A percentile compares a stretch with the other conserved stretches of the same genome.
These are phyloP conservation scores for Tothia fuscella DNA, from an alignment of 2,329 filamentous ascomycete species.

Conservation along the genomic window DNA sequence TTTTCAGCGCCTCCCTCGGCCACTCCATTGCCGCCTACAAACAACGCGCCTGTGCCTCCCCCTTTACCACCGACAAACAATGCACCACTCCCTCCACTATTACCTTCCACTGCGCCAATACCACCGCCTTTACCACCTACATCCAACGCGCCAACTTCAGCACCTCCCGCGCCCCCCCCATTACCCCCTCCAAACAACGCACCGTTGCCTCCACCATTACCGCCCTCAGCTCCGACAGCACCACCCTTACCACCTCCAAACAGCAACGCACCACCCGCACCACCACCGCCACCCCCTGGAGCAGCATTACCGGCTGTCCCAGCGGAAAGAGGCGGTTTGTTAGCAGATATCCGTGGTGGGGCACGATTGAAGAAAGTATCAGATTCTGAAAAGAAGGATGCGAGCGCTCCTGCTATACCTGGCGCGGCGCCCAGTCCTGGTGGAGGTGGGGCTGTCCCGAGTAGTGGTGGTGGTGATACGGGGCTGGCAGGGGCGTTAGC, in stretches of 20 bases:
- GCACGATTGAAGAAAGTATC: constrained; percentile 63
- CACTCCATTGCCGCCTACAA: constrained; percentile 17
- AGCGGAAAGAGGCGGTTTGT: constrained; percentile 33
- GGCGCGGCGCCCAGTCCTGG: constrained; percentile 42
- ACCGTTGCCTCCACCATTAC: constrained; percentile 35
- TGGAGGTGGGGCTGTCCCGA: constrained; percentile 42
- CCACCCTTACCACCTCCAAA: constrained; percentile 31
- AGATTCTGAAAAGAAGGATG: constrained; percentile 55
- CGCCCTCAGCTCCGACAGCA: constrained; percentile 21
- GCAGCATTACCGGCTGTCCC: constrained; percentile 15
- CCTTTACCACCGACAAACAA: constrained; percentile 20
- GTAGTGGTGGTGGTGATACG: constrained; percentile 23
- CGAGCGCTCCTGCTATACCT: constrained; percentile 52
- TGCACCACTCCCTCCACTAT: constrained; percentile 28
- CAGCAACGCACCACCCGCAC: constrained; percentile 25
- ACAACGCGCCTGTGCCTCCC: constrained; percentile 16
- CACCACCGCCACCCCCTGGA: constrained; percentile 27
- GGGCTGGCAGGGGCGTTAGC: constrained; percentile 48
- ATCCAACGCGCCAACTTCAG: constrained; percentile 22
- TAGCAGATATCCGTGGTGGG: constrained; percentile 59
- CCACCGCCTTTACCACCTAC: constrained; percentile 29
- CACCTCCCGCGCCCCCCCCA: too few relatives aligned
- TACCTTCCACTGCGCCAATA: constrained; percentile 23
- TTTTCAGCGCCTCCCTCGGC: constrained; percentile 20
- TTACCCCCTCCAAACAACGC: constrained; percentile 18